phyloP scores from a whole-genome alignment of 305 asterid species.

The Fraxinus xanthoxyloides region DNA sequence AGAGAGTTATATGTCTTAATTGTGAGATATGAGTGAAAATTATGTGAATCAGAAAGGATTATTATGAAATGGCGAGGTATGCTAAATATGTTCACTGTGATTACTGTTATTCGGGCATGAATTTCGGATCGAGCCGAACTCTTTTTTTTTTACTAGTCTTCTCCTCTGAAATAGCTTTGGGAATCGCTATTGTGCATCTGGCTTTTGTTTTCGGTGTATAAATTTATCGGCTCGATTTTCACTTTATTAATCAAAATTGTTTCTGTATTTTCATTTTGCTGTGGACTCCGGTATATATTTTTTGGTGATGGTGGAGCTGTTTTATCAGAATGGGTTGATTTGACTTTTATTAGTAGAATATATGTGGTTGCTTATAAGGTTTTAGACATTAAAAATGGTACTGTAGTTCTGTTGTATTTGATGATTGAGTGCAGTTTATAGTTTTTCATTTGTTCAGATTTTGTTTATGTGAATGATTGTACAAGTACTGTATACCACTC shows the following conservation, averaged over 20 bases:
- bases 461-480: slow-evolving; percentile 2
- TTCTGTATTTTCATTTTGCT: slow-evolving; percentile 10
- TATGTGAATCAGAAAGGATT: slow-evolving; percentile 26
- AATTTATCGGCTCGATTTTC: slow-evolving; percentile 14
- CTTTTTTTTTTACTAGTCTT: slow-evolving; percentile 31
- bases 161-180: slow-evolving; percentile 39
- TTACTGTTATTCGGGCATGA: slow-evolving; percentile 34
- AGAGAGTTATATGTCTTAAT: slow-evolving; percentile 5
- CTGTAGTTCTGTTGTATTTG: slow-evolving; percentile 10
- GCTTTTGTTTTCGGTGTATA: not conserved
- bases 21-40: slow-evolving; percentile 22
- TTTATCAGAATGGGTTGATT: slow-evolving; percentile 15
- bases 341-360: not conserved
- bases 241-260: not conserved
- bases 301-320: slow-evolving; percentile 12
- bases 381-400: not conserved
- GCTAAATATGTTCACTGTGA: slow-evolving; percentile 29
- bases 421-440: slow-evolving; percentile 9
- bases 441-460: not conserved
- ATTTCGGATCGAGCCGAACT: slow-evolving; percentile 62
- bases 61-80: slow-evolving; percentile 16
- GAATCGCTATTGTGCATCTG: slow-evolving; percentile 26
- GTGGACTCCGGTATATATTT: slow-evolving; percentile 17
- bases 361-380: not conserved
- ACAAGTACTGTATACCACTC: slow-evolving; percentile 3